Base-by-base conservation (phyloP, 352 stramenopile species). In the Elongisporangium prolatum region DNA sequence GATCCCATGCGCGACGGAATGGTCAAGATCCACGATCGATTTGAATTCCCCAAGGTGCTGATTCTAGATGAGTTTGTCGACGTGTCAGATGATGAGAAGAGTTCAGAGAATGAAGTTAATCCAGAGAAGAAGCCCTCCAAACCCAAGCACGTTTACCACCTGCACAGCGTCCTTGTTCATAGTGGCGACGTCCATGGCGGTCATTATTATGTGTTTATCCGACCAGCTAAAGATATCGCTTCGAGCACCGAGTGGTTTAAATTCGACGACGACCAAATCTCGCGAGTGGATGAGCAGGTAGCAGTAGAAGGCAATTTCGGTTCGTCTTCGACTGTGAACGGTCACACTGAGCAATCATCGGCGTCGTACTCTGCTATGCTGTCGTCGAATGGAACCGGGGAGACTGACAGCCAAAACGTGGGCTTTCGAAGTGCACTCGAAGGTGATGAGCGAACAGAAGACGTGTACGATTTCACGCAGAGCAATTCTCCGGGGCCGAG, bases 171-270 rank as follows among this genome's bases (percentile, higher is more conserved):
- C 22, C 63, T 95, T 17, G 86, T 94, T 38, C 86, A 94, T 52
- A 94, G 84, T 56, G 86, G 86, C 0, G 86, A 93, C 67, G 84
- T 96, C 1, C 86, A 96, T 34, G 84, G 85, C 3, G 86, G 86
- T 18, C 86, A 96, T 64, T 96, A 96, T 57, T 96, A 93, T 61
- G 86, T 94, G 58, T 96, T 93, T 74, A 93, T 94, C 74, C 84
- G 86, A 20, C 83, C 86, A 3, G 80, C 67, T 14, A 87, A 86
- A 48, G 65, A 91, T 28, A 72, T 90, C 34, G 71, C 74, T 16
- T 70, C 71, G 48, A 89, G 76, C 64, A 71, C 59, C 9, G 74
- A 83, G 22, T 96, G 86, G 86, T 96, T 86, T 50, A 80, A 71
- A 40, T 96, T 94, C 59, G 86, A 96, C 28, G 86, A 96, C 52